Conservation (phyloP, 129 eudicot species). For the Rutidosis leptorrhynchoides region DNA sequence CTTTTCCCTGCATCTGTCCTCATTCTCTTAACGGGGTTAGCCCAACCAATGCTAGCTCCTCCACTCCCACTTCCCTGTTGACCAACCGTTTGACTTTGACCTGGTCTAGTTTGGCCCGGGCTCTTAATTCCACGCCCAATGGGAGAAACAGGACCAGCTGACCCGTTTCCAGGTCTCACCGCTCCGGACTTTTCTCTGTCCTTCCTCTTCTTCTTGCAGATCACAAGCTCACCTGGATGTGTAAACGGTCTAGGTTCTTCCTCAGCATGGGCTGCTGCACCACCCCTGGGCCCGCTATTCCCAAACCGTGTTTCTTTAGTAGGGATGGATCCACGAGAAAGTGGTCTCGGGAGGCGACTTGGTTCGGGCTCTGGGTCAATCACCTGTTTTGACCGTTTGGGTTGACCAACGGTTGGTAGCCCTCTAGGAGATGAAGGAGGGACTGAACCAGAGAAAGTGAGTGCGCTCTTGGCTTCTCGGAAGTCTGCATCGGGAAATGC, state of each 20-base stretch:
- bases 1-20: constrained; percentile 82
- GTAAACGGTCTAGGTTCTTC: constrained; percentile 55
- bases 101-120: constrained; percentile 47
- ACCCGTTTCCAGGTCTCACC: constrained; percentile 43
- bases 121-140: constrained; percentile 50
- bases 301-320: constrained; percentile 61
- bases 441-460: constrained; percentile 55
- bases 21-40: constrained; percentile 89
- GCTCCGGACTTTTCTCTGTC: constrained; percentile 62
- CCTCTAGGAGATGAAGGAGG: constrained; percentile 53
- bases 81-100: constrained; percentile 31
- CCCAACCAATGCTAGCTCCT: constrained; percentile 56
- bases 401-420: constrained; percentile 36
- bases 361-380: constrained; percentile 51
- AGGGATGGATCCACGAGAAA: constrained; percentile 46
- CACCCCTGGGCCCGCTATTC: constrained; percentile 38
- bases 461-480: constrained; percentile 71
- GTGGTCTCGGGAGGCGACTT: constrained; percentile 42
- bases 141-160: constrained; percentile 63
- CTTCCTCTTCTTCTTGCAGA: constrained; percentile 90
- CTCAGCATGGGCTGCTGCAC: constrained; percentile 25
- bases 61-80: constrained; percentile 47
- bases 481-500: constrained; percentile 75
- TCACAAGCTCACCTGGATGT: constrained; percentile 96
- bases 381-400: constrained; percentile 48